Conservation (phyloP, 169 alveolate genomes). For the Plasmodium fragile region DNA sequence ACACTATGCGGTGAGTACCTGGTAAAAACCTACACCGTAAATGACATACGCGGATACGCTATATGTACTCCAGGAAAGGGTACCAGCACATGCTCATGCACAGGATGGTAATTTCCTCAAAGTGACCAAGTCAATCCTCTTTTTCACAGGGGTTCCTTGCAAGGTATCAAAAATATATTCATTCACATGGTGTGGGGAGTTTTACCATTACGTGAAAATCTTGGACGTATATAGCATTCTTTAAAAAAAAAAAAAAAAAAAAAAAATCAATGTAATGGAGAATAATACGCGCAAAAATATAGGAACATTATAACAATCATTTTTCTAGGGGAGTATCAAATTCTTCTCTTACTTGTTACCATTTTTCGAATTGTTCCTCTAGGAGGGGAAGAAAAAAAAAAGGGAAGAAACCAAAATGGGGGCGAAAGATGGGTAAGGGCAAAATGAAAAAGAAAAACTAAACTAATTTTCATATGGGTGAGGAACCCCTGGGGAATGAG, state of each 20-base stretch:
- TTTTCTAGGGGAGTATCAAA: not conserved
- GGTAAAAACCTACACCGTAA: not conserved
- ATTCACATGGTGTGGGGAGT: not conserved
- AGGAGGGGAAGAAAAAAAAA: not conserved
- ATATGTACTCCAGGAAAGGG: not conserved
- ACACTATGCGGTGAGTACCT: not conserved
- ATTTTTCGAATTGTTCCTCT: not conserved
- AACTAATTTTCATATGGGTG: not conserved
- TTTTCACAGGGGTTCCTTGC: not conserved
- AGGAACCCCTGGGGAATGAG: not conserved
- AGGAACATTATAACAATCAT: not conserved
- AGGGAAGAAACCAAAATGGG: not conserved
- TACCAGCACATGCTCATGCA: not conserved
- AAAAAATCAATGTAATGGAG: not conserved
- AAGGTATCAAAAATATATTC: not conserved
- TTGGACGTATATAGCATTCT: not conserved
- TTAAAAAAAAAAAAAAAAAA: too few species aligned
- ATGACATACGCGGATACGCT: not conserved
- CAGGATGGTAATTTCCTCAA: not conserved
- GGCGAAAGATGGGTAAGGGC: not conserved
- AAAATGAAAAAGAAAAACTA: not conserved
- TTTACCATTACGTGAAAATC: not conserved
- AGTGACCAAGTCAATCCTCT: not conserved
- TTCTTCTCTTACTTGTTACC: not conserved
- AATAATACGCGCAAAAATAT: not conserved